phyloP scores from a whole-genome alignment of 495 filamentous ascomycete genomes.

The Neurospora sp. region DNA sequence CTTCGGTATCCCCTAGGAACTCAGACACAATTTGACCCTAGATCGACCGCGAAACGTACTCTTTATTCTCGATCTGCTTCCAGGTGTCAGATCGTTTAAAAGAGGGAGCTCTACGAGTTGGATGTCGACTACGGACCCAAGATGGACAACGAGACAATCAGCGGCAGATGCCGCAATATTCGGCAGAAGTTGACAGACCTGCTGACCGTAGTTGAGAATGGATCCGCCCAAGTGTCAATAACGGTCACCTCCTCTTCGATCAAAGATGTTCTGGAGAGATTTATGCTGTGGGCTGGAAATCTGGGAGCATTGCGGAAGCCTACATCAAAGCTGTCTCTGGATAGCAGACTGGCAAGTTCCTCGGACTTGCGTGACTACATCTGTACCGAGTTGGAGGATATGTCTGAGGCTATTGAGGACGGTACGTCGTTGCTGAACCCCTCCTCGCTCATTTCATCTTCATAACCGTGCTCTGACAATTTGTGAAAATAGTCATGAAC shows the following conservation, averaged over 20 bases:
- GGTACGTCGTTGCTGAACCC: neutral
- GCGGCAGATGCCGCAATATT: neutral
- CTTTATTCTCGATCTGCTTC: no score
- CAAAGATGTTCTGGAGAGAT: conserved; percentile 8
- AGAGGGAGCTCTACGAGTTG: neutral
- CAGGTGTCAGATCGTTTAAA: no score
- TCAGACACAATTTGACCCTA: no score
- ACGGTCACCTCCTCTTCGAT: neutral
- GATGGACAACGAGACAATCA: neutral
- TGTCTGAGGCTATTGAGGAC: neutral
- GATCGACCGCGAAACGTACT: no score
- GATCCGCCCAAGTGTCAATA: neutral
- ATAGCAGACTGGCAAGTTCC: neutral
- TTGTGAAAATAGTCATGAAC: neutral
- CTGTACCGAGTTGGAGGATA: neutral
- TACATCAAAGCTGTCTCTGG: conserved; percentile 4
- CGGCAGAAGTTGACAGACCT: neutral
- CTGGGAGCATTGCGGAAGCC: conserved; percentile 6
- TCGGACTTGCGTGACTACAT: neutral
- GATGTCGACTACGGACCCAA: neutral
- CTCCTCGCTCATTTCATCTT: neutral
- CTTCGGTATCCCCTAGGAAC: no score
- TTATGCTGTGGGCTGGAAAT: conserved; percentile 11
- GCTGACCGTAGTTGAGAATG: neutral
- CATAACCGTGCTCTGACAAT: neutral